A percentile compares a stretch with the other conserved stretches of the same genome.
Evolutionary conservation across 352 stramenopile species (phyloP).

Genomic region (Phytopythium boreale): DNA sequence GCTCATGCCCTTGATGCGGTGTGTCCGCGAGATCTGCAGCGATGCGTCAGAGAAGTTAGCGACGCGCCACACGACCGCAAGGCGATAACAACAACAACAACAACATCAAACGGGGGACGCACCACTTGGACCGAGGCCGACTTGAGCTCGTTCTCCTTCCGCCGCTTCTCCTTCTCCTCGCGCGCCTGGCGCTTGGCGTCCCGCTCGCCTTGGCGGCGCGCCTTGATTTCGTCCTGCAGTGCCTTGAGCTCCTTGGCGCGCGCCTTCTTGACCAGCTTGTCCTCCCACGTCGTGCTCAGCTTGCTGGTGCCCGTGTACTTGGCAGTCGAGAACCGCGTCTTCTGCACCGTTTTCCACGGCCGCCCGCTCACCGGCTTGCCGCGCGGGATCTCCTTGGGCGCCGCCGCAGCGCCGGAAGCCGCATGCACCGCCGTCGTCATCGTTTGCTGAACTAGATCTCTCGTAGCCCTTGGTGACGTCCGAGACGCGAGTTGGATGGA

Average conservation of each 20-base stretch:
- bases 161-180: conserved; percentile 86
- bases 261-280: conserved; percentile 77
- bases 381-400: conserved; percentile 30
- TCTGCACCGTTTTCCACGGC: conserved; percentile 85
- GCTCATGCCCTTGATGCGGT: conserved; percentile 90
- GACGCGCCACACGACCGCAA: background rate
- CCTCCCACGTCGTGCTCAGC: conserved; percentile 86
- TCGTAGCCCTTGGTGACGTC: too few species aligned
- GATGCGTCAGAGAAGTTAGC: background rate
- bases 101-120: conserved; percentile 17
- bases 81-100: conserved; percentile 10
- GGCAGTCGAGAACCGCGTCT: conserved; percentile 69
- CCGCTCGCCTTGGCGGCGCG: conserved; percentile 61
- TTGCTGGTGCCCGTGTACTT: conserved; percentile 74
- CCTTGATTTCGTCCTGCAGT: conserved; percentile 80
- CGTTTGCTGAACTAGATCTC: background rate
- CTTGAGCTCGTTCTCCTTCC: conserved; percentile 90
- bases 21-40: conserved; percentile 74
- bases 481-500: too few species aligned
- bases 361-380: conserved; percentile 72
- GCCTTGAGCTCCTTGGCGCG: conserved; percentile 85
- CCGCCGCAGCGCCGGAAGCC: conserved; percentile 7
- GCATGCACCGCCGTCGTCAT: conserved; percentile 7
- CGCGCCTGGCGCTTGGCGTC: conserved; percentile 70
- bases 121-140: conserved; percentile 85